phyloP scores from a whole-genome alignment of 2,329 filamentous ascomycete species.

The Pseudonectria buxi region DNA sequence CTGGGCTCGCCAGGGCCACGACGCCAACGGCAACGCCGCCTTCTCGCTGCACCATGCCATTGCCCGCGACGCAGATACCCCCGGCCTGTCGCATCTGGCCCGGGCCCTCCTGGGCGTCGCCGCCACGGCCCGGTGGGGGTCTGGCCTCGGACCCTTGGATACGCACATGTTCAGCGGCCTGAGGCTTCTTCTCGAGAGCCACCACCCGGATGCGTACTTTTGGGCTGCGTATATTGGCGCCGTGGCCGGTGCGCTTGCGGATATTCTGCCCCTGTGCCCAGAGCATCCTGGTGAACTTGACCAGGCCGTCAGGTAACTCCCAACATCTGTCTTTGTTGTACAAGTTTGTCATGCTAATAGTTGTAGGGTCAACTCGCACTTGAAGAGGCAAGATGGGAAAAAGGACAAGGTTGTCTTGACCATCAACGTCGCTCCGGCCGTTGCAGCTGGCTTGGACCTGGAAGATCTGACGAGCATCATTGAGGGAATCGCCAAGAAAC shows the following conservation, averaged over 20 bases:
- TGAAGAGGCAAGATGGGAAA: constrained; percentile 25
- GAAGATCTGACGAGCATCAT: constrained; percentile 28
- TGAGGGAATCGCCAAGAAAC: constrained; percentile 28
- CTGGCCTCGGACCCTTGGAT: constrained; percentile 47
- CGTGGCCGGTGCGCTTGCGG: constrained; percentile 37
- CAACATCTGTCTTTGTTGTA: background rate
- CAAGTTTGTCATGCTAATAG: constrained; percentile 8
- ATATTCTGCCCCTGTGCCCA: constrained; percentile 37
- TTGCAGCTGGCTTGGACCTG: constrained; percentile 24
- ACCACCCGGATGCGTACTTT: constrained; percentile 35
- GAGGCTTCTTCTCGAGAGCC: constrained; percentile 33
- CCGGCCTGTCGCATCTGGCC: constrained; percentile 67
- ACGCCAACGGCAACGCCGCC: constrained; percentile 51
- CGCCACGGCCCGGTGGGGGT: constrained; percentile 68
- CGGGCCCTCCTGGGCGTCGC: constrained; percentile 66
- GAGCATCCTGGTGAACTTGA: constrained; percentile 26
- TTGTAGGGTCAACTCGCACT: constrained; percentile 25
- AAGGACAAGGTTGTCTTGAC: constrained; percentile 30
- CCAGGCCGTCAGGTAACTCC: constrained; percentile 34
- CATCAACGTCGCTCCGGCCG: constrained; percentile 26
- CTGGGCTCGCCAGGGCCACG: constrained; percentile 45
- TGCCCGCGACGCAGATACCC: constrained; percentile 58
- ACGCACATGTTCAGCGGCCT: constrained; percentile 35
- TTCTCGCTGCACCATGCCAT: constrained; percentile 68
- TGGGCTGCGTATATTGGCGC: constrained; percentile 50